Evolutionary conservation across 2,329 filamentous ascomycete genomes (phyloP).

Genomic region (Trichothecium roseum): DNA sequence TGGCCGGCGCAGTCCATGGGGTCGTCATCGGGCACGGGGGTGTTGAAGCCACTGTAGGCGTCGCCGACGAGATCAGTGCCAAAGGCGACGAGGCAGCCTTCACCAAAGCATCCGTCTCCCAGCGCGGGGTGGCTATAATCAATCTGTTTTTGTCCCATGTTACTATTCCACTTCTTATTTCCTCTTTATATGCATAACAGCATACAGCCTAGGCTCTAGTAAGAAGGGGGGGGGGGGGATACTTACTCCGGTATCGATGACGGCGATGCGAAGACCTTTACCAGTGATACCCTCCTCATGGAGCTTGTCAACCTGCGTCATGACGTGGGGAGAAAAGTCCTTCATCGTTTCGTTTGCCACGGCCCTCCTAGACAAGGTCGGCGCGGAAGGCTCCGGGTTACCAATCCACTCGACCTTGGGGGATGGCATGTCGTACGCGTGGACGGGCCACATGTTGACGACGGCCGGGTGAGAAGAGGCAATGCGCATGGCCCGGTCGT

Average conservation of each 20-base stretch:
- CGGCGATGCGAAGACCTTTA: constrained; percentile 39
- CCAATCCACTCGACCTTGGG: constrained; percentile 35
- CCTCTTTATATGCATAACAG: too few species aligned
- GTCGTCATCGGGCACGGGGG: constrained; percentile 32
- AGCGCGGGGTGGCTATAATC: constrained; percentile 49
- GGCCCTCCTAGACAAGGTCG: neutral
- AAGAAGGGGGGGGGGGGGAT: constrained; percentile 17
- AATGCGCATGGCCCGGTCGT: constrained; percentile 29
- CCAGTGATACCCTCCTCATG: constrained; percentile 36
- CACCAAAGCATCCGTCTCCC: constrained; percentile 47
- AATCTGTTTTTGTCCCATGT: constrained; percentile 35
- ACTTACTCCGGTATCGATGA: constrained; percentile 42
- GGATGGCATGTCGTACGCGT: constrained; percentile 31
- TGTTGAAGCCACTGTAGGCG: constrained; percentile 29
- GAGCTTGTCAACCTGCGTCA: constrained; percentile 46
- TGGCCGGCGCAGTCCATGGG: too few species aligned
- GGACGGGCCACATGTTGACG: constrained; percentile 33
- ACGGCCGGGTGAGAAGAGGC: constrained; percentile 8
- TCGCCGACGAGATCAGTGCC: constrained; percentile 46
- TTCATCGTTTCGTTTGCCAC: neutral
- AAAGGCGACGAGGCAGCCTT: constrained; percentile 39
- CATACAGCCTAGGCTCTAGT: too few species aligned
- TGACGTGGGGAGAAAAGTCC: constrained; percentile 19
- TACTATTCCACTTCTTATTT: too few species aligned
- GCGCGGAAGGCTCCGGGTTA: constrained; percentile 12